Base-by-base conservation (phyloP, 805 yeast species). In the Nakazawaea wickerhamii region DNA sequence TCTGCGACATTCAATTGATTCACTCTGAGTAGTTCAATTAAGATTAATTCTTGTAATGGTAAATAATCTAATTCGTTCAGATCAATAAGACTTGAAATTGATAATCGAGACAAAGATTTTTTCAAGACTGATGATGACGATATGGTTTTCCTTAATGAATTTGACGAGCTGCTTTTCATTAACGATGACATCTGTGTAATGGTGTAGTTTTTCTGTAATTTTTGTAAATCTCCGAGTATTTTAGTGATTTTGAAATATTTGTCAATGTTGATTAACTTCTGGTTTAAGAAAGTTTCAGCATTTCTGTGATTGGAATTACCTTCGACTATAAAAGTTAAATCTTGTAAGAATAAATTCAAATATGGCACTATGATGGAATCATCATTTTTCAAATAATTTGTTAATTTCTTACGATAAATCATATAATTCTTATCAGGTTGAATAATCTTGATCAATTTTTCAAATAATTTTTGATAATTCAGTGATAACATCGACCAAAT, bases 281-380 rank as follows among this genome's bases (percentile, higher is more conserved):
- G 77, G 48, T 70, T 70, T 52, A 77, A 64, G 52, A 76, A 75
- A 19, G 73, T 62, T 47, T 78, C 75, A 4, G 82, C 79, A 47
- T 69, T 75, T 55, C 90, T 68, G 56, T 66, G 79, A 51, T 77
- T 81, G 30, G 83, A 72, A 55, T 84, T 84, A n/a, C 93, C 91
- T 51, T 85, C 95, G 40, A 79, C 73, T n/a, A 84, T 77, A 62
- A 84, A 84, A 0, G 90, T 84, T 52, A 85, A 67, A 60, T 85
- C 95, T 60, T 83, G 93, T 35, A 85, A 63, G 57, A 82, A 84
- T 41, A 85, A 62, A 36, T 84, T 80, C 44, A 84, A 70, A 55
- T 84, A 85, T 14, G 95, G 95, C 28, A 85, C 90, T 17, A 78
- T 73, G 0, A 90, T 88, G 17, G 79, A 65, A 45, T 65, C 73